Base-by-base conservation (phyloP, 306 rosid species). In the Quercus ilex region DNA sequence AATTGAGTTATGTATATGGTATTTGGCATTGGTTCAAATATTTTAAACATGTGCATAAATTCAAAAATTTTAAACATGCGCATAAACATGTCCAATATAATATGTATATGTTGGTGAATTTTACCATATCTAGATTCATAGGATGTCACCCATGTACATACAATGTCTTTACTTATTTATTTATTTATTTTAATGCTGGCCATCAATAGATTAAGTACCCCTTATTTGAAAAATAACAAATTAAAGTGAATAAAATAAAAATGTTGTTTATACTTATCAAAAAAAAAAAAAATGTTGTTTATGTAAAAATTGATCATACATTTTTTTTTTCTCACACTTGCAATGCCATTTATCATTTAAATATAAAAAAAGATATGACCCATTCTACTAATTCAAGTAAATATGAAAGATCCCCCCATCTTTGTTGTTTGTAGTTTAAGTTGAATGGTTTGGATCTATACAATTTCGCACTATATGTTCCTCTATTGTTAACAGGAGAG, bases 1-100 rank as follows among this genome's bases (percentile, higher is more conserved):
- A 25, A 75, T 81, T 78, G 41, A 71, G 20, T 74, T 80, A 49
- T 73, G 68, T 55, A 62, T 80, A 43, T 60, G 46, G 25, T 30
- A 15, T 28, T 65, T 65, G 13, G 49, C 49, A 31, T 31, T 18
- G 43, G 71, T 65, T 31, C 25, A 65, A 33, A 31, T 8, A 46
- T 33, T 65, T 65, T 65, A 3, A 14, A 15, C 20, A 28, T 63
- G 11, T 63, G 23, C 9, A 14, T 12, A 63, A 14, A 2, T 28
- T 28, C 21, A 63, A 30, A 28, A 6, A 41, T 30, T 63, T 63
- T 63, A 3, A 17, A 18, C 23, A 31, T 18, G 14, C 33, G 28
- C 13, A 17, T 15, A 65, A 17, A 3, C n/a, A 18, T 65, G 71
- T 65, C 9, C 4, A 41, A 41, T 41, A 41, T 41, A 41, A 1